A percentile compares a stretch with the other conserved stretches of the same genome.
phyloP scores from a whole-genome alignment of 1,139 yeast genomes.

The Debaryomyces robertsiae region DNA sequence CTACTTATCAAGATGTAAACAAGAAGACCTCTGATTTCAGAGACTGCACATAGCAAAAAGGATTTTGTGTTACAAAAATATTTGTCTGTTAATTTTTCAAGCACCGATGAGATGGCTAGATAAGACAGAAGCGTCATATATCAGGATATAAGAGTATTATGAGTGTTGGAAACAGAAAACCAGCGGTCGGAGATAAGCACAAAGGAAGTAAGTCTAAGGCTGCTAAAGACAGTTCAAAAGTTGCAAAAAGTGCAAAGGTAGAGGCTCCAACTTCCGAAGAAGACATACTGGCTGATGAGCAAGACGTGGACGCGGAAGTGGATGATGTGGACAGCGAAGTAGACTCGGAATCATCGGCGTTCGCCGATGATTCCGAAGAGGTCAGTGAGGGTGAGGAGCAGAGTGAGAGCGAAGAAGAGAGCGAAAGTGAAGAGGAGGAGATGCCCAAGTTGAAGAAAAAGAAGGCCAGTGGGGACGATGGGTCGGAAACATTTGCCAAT shows the following conservation, averaged over 20 bases:
- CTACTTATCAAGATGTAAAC: slow-evolving; percentile 8
- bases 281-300: not conserved
- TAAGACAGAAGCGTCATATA: not conserved
- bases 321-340: slow-evolving; percentile 20
- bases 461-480: slow-evolving; percentile 61
- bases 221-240: slow-evolving; percentile 9
- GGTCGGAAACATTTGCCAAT: slow-evolving; percentile 71
- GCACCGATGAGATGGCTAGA: slow-evolving; percentile 7
- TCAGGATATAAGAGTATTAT: slow-evolving; percentile 11
- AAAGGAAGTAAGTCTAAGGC: slow-evolving; percentile 13
- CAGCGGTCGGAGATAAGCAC: slow-evolving; percentile 17
- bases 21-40: not conserved
- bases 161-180: slow-evolving; percentile 24
- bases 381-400: slow-evolving; percentile 19
- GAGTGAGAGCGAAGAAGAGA: slow-evolving; percentile 18
- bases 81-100: slow-evolving; percentile 1
- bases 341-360: slow-evolving; percentile 14
- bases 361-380: slow-evolving; percentile 11
- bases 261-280: not conserved
- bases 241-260: slow-evolving; percentile 5
- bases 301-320: slow-evolving; percentile 7
- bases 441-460: slow-evolving; percentile 51
- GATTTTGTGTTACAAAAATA: slow-evolving; percentile 3
- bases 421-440: slow-evolving; percentile 24
- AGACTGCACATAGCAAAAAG: slow-evolving; percentile 1